Percentiles rank a stretch among this genome's conserved stretches.
Evolutionary conservation across 2,329 filamentous ascomycete species (phyloP).

Genomic region (Penicillium digitatum): DNA sequence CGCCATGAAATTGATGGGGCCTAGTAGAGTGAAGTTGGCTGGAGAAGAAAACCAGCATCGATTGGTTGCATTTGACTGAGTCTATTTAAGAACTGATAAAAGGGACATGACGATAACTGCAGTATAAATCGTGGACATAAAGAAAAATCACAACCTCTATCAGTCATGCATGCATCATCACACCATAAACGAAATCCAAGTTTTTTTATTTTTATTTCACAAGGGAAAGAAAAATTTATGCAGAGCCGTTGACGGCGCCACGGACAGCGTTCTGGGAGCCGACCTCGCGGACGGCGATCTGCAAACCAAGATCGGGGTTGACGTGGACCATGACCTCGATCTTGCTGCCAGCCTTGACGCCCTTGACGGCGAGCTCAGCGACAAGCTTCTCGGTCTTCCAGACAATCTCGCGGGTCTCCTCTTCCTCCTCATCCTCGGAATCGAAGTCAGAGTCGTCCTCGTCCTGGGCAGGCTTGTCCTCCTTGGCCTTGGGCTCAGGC

Average conservation of each 20-base stretch:
- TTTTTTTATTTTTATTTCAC: conserved; percentile 11
- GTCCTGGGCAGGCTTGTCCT: conserved; percentile 55
- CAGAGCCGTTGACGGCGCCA: conserved; percentile 51
- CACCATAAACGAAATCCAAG: conserved; percentile 22
- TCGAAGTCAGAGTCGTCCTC: conserved; percentile 62
- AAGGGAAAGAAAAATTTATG: conserved; percentile 13
- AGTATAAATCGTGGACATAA: conserved; percentile 10
- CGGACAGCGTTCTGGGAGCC: conserved; percentile 81
- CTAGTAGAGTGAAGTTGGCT: neutral
- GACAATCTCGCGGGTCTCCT: conserved; percentile 83
- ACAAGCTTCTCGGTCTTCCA: conserved; percentile 83
- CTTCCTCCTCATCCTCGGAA: conserved; percentile 63
- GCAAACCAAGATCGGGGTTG: conserved; percentile 71
- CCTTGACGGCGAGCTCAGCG: conserved; percentile 79
- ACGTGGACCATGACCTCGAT: conserved; percentile 93
- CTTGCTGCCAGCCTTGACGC: conserved; percentile 81
- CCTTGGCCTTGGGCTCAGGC: conserved; percentile 71
- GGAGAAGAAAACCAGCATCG: conserved; percentile 10
- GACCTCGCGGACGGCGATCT: conserved; percentile 77
- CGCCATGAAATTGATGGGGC: neutral
- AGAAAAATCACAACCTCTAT: conserved; percentile 25
- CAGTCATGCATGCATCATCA: conserved; percentile 30
- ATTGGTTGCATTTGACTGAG: conserved; percentile 19
- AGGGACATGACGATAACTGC: conserved; percentile 21
- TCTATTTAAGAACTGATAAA: conserved; percentile 13